These are phyloP conservation scores for Blyttiomyces sp. DNA, from an alignment of 371 early-diverging fungal species.

Conservation along the genomic window DNA sequence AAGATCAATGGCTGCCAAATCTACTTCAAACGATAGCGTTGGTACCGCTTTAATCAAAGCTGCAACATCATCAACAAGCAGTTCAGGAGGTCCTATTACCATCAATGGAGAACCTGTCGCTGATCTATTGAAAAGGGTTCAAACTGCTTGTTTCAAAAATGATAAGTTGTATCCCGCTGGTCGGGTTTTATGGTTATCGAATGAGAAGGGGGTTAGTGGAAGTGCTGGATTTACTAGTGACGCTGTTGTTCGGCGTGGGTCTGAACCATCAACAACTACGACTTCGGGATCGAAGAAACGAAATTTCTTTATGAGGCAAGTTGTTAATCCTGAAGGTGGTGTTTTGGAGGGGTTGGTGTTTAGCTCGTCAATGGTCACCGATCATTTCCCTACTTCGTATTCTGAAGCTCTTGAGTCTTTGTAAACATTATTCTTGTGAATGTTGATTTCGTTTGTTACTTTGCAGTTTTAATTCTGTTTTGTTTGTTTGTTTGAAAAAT, in stretches of 20 bases:
- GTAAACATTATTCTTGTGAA: conserved; percentile 11
- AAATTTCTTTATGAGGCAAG: not conserved
- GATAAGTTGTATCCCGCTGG: conserved; percentile 38
- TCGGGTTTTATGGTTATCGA: conserved; percentile 29
- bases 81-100: not conserved
- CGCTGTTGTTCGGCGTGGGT: too few relatives aligned
- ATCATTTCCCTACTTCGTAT: conserved; percentile 34
- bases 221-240: too few relatives aligned
- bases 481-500: not conserved
- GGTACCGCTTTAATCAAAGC: not conserved
- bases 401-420: conserved; percentile 4
- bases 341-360: conserved; percentile 33
- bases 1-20: not conserved
- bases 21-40: not conserved
- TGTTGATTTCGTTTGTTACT: not conserved
- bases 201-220: conserved; percentile 2
- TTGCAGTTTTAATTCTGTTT: not conserved
- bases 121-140: not conserved
- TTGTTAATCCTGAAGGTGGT: conserved; percentile 5
- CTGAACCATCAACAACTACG: not conserved
- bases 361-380: conserved; percentile 18
- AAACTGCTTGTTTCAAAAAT: conserved; percentile 1
- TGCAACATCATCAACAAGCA: too few relatives aligned
- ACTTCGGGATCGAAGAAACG: not conserved
- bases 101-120: not conserved